phyloP scores from a whole-genome alignment of 176 grass and related monocot genomes.

The Zizania latifolia region DNA sequence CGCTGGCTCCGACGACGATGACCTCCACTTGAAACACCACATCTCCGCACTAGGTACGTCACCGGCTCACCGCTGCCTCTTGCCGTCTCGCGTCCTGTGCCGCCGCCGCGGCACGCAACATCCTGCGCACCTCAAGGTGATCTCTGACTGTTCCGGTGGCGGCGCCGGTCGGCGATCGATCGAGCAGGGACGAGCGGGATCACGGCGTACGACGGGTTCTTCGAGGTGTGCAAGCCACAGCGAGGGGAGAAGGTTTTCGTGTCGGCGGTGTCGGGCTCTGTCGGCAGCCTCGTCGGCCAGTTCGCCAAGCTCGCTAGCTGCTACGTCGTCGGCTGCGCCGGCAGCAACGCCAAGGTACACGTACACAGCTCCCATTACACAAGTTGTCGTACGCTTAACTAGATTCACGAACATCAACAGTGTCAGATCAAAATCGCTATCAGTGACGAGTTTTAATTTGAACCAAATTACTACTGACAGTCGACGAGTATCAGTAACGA shows the following conservation, averaged over 20 bases:
- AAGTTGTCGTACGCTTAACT: not conserved
- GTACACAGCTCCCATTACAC: not conserved
- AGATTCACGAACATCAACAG: too few relatives aligned
- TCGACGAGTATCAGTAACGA: too few relatives aligned
- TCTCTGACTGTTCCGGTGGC: not conserved
- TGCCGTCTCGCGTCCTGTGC: not conserved
- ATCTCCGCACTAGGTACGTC: conserved; percentile 12
- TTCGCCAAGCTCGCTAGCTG: conserved; percentile 59
- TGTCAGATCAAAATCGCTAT: too few relatives aligned
- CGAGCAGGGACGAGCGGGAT: conserved; percentile 25
- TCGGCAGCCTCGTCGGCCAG: conserved; percentile 60
- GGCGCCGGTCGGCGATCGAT: not conserved
- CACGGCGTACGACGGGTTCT: conserved; percentile 24
- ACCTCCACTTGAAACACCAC: conserved; percentile 35
- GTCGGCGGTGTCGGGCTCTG: conserved; percentile 53
- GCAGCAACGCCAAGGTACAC: conserved; percentile 26
- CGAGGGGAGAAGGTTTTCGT: conserved; percentile 39
- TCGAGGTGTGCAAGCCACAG: conserved; percentile 9
- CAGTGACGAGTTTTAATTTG: too few relatives aligned
- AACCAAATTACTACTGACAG: too few relatives aligned
- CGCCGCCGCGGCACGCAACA: not conserved
- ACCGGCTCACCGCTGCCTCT: not conserved
- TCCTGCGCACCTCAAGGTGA: too few relatives aligned
- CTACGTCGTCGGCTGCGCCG: conserved; percentile 57
- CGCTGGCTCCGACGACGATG: not conserved